A percentile compares a stretch with the other conserved stretches of the same genome.
These are phyloP conservation scores for Nemania sp. DNA, from an alignment of 2,329 filamentous ascomycete genomes.

Conservation along the genomic window DNA sequence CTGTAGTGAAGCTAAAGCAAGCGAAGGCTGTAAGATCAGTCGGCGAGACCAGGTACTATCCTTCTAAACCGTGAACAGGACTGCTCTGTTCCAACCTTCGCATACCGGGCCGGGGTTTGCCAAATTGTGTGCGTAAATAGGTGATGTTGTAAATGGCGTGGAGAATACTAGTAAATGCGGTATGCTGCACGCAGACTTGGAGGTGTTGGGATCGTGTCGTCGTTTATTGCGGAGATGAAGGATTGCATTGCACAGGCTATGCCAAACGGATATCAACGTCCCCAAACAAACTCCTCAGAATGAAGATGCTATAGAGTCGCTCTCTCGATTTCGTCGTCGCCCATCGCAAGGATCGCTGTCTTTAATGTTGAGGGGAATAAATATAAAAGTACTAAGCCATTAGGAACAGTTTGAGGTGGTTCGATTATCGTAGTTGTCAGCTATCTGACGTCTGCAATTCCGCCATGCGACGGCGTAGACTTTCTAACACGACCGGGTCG, in stretches of 20 bases:
- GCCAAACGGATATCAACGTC: slow-evolving; percentile 17
- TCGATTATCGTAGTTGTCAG: neutral
- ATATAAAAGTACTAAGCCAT: slow-evolving; percentile 1
- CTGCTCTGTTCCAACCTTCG: neutral
- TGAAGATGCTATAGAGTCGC: slow-evolving; percentile 16
- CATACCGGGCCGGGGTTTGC: neutral
- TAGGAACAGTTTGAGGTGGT: neutral
- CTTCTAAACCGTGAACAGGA: neutral
- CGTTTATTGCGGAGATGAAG: slow-evolving; percentile 29
- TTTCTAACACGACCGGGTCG: slow-evolving; percentile 62
- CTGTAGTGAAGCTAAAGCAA: neutral
- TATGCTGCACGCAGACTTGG: slow-evolving; percentile 29
- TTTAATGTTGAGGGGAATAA: slow-evolving; percentile 2
- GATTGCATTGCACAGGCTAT: slow-evolving; percentile 20
- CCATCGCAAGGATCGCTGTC: slow-evolving; percentile 11
- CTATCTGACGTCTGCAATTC: slow-evolving; percentile 16
- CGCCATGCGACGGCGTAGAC: slow-evolving; percentile 49
- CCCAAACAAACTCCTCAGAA: slow-evolving; percentile 13
- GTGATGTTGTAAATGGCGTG: no score
- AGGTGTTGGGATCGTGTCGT: slow-evolving; percentile 35
- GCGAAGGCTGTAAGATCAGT: neutral
- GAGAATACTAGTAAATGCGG: slow-evolving; percentile 15
- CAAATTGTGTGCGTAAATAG: neutral
- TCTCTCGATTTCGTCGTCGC: slow-evolving; percentile 12
- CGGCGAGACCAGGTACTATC: neutral